phyloP scores from a whole-genome alignment of 2,329 filamentous ascomycete species.

The Arthrobotrys conoides region DNA sequence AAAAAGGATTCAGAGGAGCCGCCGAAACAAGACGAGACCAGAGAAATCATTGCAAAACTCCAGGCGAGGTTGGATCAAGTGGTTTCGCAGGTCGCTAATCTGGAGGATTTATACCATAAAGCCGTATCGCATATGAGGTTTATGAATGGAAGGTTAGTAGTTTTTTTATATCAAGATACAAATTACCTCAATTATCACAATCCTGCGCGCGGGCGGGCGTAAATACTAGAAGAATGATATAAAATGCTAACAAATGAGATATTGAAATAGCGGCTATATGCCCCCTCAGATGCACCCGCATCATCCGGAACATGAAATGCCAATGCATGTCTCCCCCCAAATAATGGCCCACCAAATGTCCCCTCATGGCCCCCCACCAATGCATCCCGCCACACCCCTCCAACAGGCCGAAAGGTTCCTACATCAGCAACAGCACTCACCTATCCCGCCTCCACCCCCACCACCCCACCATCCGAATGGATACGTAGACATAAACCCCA shows the following conservation, averaged over 20 bases:
- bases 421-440: constrained; percentile 24
- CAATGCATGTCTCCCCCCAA: constrained; percentile 20
- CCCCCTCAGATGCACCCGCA: background rate
- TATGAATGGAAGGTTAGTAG: constrained; percentile 9
- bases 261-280: constrained; percentile 16
- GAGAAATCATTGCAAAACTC: constrained; percentile 19
- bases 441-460: constrained; percentile 20
- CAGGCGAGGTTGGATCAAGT: constrained; percentile 37
- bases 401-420: constrained; percentile 56
- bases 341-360: constrained; percentile 17
- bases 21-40: constrained; percentile 17
- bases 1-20: constrained; percentile 60
- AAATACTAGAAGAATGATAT: background rate
- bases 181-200: too few relatives aligned
- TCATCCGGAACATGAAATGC: constrained; percentile 15
- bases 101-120: constrained; percentile 47
- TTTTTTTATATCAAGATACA: too few relatives aligned
- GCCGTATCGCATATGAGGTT: constrained; percentile 37
- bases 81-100: constrained; percentile 8
- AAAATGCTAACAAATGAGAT: background rate
- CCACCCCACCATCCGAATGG: constrained; percentile 8
- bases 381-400: constrained; percentile 35
- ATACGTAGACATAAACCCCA: constrained; percentile 45
- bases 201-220: too few relatives aligned
- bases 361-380: constrained; percentile 10